Base-by-base conservation (phyloP, 768 basidiomycete genomes). In the Naganishia onofrii region DNA sequence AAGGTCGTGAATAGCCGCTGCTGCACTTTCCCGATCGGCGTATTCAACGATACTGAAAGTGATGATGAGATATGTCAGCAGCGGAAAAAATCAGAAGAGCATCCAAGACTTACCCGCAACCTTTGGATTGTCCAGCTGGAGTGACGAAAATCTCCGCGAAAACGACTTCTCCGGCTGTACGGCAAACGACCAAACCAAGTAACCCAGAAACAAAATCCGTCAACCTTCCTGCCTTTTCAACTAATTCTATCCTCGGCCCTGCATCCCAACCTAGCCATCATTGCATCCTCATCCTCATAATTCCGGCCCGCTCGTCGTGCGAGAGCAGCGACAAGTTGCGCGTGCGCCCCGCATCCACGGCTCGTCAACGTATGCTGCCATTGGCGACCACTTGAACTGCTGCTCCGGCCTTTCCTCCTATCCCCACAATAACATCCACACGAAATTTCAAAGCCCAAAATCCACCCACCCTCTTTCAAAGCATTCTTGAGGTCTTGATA, bases 401-500 rank as follows among this genome's bases (percentile, higher is more conserved):
- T 38, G 55, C 44, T 23, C 26, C 63, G 23, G 26, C 58, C 17
- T 36, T 29, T 28, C 31, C 42, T 56, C 29, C 68, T 31, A 6
- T 48, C 42, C 54, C 26, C 23, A 44, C 52, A n/a, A n/a, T 12
- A 74, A 81, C 79, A 73, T 77, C 65, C 63, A 75, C 71, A 44
- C 31, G 54, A 57, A n/a, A n/a, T n/a, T 58, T 70, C 26, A 68
- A 54, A 86, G 88, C 88, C 31, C 44, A 42, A 70, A 58, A 28
- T 87, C 87, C 84, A 93, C 94, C 90, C 91, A 96, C 94, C 93
- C 93, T 92, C 91, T 89, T 91, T 87, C 93, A 96, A 95, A 82
- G 96, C 97, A 88, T 97, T 93, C 87, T 94, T 93, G 83, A 99
- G 86, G 85, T 98, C 96, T 83, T 93, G 88, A 84, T 95, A 98